These are phyloP conservation scores for Pseudotsuga menziesii DNA, from an alignment of 75 land plant genomes.

Conservation along the genomic window DNA sequence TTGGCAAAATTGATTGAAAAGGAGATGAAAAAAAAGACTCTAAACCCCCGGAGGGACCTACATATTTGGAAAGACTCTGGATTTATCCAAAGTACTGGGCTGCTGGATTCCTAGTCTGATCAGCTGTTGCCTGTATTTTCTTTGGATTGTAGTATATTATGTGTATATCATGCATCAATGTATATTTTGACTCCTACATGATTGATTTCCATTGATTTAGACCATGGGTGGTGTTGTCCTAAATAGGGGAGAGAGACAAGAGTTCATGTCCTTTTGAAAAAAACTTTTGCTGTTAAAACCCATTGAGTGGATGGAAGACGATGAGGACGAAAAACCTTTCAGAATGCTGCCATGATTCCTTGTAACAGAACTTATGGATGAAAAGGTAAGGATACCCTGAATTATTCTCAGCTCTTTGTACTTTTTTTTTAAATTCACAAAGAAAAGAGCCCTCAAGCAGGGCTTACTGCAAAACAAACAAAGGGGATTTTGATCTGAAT, in stretches of 20 bases:
- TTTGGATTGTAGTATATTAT: not conserved
- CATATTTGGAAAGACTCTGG: not conserved
- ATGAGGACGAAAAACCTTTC: not conserved
- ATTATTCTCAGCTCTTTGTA: not conserved
- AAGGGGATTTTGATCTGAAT: not conserved
- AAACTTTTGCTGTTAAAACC: not conserved
- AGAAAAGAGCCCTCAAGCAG: not conserved
- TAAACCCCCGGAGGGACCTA: not conserved
- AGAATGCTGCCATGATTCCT: slow-evolving; percentile 7
- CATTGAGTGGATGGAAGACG: not conserved
- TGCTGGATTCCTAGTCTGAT: not conserved
- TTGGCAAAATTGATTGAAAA: not conserved
- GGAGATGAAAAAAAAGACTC: not conserved
- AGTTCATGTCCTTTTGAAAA: not conserved
- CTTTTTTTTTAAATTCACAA: not conserved
- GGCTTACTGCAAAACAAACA: not conserved
- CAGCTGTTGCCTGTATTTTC: not conserved
- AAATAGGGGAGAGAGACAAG: no score
- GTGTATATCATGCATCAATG: not conserved
- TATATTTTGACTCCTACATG: not conserved
- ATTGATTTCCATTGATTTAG: not conserved
- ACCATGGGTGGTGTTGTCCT: not conserved
- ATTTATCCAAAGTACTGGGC: not conserved
- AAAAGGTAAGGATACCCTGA: not conserved
- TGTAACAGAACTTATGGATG: not conserved